Percentiles rank a stretch among this genome's conserved stretches.
phyloP scores from a whole-genome alignment of 345 rosid genomes.

The Anacardium occidentale region DNA sequence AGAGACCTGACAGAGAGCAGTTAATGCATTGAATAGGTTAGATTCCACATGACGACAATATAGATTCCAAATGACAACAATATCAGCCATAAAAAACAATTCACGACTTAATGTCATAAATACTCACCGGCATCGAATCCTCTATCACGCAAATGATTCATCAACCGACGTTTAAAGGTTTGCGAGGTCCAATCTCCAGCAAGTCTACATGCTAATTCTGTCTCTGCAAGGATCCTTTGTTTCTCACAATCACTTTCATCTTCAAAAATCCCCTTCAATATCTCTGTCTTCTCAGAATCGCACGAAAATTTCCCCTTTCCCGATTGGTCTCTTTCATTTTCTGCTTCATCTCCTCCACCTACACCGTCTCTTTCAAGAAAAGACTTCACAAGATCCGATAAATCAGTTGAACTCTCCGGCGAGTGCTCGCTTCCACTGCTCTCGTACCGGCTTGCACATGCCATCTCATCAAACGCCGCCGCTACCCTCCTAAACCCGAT shows the following conservation, averaged over 20 bases:
- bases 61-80: too few species aligned
- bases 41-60: too few species aligned
- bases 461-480: constrained; percentile 44
- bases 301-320: constrained; percentile 22
- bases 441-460: constrained; percentile 35
- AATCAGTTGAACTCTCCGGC: constrained; percentile 43
- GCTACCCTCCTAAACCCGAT: constrained; percentile 35
- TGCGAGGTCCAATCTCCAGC: constrained; percentile 25
- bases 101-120: too few species aligned
- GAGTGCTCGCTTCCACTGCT: constrained; percentile 80
- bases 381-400: constrained; percentile 71
- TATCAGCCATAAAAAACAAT: too few species aligned
- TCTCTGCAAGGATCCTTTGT: constrained; percentile 34
- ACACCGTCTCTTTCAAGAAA: constrained; percentile 57
- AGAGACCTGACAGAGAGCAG: constrained; percentile 47
- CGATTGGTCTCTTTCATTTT: constrained; percentile 7
- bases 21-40: background rate
- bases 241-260: constrained; percentile 21
- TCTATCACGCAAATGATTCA: constrained; percentile 51
- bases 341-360: constrained; percentile 1
- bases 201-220: constrained; percentile 24
- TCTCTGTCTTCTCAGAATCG: constrained; percentile 40
- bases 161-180: constrained; percentile 44
- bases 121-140: constrained; percentile 86
- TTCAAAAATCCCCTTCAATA: constrained; percentile 29